These are phyloP conservation scores for Lactarius vividus DNA, from an alignment of 768 basidiomycete species.

Conservation along the genomic window DNA sequence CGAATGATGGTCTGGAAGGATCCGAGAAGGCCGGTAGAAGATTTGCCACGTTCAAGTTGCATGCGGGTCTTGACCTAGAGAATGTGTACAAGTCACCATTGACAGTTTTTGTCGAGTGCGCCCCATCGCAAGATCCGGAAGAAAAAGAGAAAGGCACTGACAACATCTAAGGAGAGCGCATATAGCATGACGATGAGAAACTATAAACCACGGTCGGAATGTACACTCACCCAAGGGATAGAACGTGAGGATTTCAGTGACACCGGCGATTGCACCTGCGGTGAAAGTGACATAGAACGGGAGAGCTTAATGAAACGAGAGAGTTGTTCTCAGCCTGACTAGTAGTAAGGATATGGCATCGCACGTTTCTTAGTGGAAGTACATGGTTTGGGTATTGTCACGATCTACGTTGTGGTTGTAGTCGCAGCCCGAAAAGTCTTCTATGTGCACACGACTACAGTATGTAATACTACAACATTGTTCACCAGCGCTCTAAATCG, in stretches of 20 bases:
- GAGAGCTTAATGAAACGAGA: constrained; percentile 49
- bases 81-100: constrained; percentile 19
- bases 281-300: constrained; percentile 89
- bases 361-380: constrained; percentile 27
- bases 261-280: constrained; percentile 94
- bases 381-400: constrained; percentile 7
- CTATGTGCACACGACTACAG: not conserved
- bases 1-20: constrained; percentile 80
- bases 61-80: constrained; percentile 93
- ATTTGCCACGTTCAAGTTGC: constrained; percentile 90
- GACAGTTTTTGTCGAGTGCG: not conserved
- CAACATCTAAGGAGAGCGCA: constrained; percentile 62
- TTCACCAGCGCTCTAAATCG: constrained; percentile 52
- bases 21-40: constrained; percentile 71
- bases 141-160: constrained; percentile 41
- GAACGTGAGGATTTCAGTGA: constrained; percentile 79
- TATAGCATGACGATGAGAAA: constrained; percentile 1
- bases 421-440: not conserved
- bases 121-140: not conserved
- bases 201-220: constrained; percentile 5
- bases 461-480: not conserved
- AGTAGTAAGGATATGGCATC: not conserved
- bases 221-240: constrained; percentile 76
- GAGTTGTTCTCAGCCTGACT: not conserved
- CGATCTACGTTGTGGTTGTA: not conserved